Evolutionary conservation across 805 yeast species (phyloP).

Genomic region (Teunomyces funiuensis): DNA sequence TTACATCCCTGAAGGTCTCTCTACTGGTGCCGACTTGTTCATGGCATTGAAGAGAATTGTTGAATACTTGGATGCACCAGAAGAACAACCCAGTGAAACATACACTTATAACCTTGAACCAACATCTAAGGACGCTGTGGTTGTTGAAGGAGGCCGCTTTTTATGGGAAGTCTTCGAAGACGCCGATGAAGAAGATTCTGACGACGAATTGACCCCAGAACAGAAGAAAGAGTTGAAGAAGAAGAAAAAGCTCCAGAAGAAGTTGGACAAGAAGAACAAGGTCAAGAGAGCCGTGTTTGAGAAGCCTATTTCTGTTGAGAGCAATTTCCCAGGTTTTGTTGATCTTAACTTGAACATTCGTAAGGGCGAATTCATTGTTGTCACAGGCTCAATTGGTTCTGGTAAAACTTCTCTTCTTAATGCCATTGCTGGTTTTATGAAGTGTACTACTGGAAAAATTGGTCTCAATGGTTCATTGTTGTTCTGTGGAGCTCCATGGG

Average conservation of each 20-base stretch:
- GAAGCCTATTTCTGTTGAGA: not conserved
- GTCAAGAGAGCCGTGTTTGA: not conserved
- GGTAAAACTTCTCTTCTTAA: slow-evolving; percentile 37
- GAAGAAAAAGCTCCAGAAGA: not conserved
- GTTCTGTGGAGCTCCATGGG: slow-evolving; percentile 38
- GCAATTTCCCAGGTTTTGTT: slow-evolving; percentile 13
- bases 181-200: slow-evolving; percentile 1
- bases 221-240: not conserved
- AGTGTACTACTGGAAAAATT: slow-evolving; percentile 21
- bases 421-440: slow-evolving; percentile 40
- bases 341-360: slow-evolving; percentile 24
- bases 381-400: slow-evolving; percentile 38
- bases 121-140: slow-evolving; percentile 15
- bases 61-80: slow-evolving; percentile 26
- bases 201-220: not conserved
- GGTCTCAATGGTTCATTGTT: slow-evolving; percentile 26
- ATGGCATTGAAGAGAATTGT: slow-evolving; percentile 20
- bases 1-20: slow-evolving; percentile 13
- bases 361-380: slow-evolving; percentile 35
- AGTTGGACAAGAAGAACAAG: not conserved
- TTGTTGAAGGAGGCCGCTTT: slow-evolving; percentile 24
- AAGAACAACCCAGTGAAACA: slow-evolving; percentile 8
- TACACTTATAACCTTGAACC: not conserved
- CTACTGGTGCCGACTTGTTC: slow-evolving; percentile 13
- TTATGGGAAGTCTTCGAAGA: slow-evolving; percentile 27